These are phyloP conservation scores for Pseudohyphozyma bogoriensis DNA, from an alignment of 768 basidiomycete species.

Conservation along the genomic window DNA sequence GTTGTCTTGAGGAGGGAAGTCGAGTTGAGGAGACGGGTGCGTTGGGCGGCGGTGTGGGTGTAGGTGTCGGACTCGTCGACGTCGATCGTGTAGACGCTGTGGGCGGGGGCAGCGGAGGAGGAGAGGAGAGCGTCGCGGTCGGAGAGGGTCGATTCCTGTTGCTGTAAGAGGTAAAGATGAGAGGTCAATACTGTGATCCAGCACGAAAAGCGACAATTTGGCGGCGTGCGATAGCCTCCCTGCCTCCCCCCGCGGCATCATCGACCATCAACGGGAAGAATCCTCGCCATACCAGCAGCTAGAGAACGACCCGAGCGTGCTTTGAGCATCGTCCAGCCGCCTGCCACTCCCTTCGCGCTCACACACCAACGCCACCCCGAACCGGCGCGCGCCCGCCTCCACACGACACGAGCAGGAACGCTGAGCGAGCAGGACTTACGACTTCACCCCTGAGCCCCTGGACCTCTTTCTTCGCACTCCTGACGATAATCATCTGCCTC, in stretches of 20 bases:
- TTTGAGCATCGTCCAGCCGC: no score
- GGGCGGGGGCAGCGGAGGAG: constrained; percentile 1
- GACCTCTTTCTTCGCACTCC: constrained; percentile 1
- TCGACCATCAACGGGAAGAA: no score
- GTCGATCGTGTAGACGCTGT: constrained; percentile 13
- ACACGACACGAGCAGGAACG: not conserved
- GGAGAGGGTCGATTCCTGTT: constrained; percentile 3
- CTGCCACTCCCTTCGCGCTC: no score
- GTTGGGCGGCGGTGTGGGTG: constrained; percentile 5
- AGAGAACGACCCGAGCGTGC: no score
- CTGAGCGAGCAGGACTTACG: constrained; percentile 1
- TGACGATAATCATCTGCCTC: constrained; percentile 9
- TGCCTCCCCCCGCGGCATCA: not conserved
- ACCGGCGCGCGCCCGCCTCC: not conserved
- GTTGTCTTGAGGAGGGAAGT: constrained; percentile 8
- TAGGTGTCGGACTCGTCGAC: not conserved
- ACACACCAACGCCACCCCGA: not conserved
- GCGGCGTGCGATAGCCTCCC: no score
- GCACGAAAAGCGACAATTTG: no score
- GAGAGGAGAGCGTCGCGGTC: constrained; percentile 24
- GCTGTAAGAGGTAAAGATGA: constrained; percentile 1
- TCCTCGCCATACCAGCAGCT: no score
- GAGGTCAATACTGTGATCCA: no score
- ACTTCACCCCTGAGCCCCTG: constrained; percentile 10
- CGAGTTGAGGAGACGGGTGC: constrained; percentile 16